Conservation (phyloP, 2,329 filamentous ascomycete genomes). For the Cladosporium sp. region DNA sequence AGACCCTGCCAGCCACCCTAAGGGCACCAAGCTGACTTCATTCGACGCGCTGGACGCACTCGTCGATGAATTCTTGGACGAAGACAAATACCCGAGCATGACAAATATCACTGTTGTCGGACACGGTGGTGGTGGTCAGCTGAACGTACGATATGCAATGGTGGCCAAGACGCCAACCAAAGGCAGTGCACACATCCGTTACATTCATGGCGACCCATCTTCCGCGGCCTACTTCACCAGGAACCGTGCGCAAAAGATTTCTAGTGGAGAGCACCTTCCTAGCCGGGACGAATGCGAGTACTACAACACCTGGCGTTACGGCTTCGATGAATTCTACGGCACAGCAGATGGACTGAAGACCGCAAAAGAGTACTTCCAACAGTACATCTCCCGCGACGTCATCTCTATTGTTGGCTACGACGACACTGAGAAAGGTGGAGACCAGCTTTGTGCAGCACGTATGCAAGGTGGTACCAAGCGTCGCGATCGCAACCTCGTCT, state of each 20-base stretch:
- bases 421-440: background rate
- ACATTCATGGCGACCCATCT: slow-evolving; percentile 8
- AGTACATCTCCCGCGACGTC: slow-evolving; percentile 9
- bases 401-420: slow-evolving; percentile 10
- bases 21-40: slow-evolving; percentile 2
- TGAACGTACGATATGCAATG: slow-evolving; percentile 9
- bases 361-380: slow-evolving; percentile 9
- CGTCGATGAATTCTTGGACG: slow-evolving; percentile 6
- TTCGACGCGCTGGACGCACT: slow-evolving; percentile 10
- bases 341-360: slow-evolving; percentile 9
- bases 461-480: slow-evolving; percentile 10
- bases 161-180: slow-evolving; percentile 3
- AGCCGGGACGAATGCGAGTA: slow-evolving; percentile 4
- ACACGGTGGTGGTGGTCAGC: slow-evolving; percentile 5
- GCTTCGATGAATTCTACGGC: slow-evolving; percentile 8
- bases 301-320: slow-evolving; percentile 10
- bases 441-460: slow-evolving; percentile 1
- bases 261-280: slow-evolving; percentile 1
- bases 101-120: slow-evolving; percentile 9
- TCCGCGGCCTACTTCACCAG: slow-evolving; percentile 10
- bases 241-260: background rate
- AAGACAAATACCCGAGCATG: slow-evolving; percentile 11
- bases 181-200: slow-evolving; percentile 3
- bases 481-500: slow-evolving; percentile 10
- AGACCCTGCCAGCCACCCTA: slow-evolving; percentile 4